Evolutionary conservation across 2,329 filamentous ascomycete genomes (phyloP), one percentile per base, ranked within the genome.

Genomic region (Penicillium sp.): DNA sequence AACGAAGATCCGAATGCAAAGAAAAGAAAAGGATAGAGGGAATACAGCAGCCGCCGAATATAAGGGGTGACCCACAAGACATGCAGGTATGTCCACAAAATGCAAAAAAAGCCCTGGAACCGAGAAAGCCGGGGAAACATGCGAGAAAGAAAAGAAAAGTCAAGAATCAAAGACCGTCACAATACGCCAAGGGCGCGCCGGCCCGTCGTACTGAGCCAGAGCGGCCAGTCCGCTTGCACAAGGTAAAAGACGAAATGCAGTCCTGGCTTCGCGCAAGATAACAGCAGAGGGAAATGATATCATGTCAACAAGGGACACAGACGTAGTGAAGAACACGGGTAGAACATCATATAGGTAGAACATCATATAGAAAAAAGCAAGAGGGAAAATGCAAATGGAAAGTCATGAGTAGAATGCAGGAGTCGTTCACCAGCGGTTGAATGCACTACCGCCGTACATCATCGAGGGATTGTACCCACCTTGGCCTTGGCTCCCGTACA

Each of bases 381-480:
- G 20, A 44, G 55, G 46, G 42, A 49, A 52, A 52, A 51, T 53
- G 58, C 50, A 56, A 47, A 53, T 27, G 9, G 8, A 11, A 54
- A 49, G 54, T 50, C 49, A 57, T 51, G 51, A 51, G 47, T 49
- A 54, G 44, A 50, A 52, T 42, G 48, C 42, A 49, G 52, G 48
- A 28, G 16, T 36, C 16, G 22, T 45, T 73, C 75, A 88, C 85
- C 85, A 89, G 67, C 85, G 77, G 65, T 77, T 75, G 69, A 84
- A 83, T 32, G 74, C 76, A 67, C 80, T 81, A 68, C 81, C 82
- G 68, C 75, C 74, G 71, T 95, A 95, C 80, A 95, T 87, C 81
- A 88, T 86, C 64, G 82, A 70, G 51, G 76, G 75, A 59, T 86
- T 89, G 82, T 94, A 95, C 86, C 88, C 89, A 93, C 89, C 89